A percentile compares a stretch with the other conserved stretches of the same genome.
Evolutionary conservation across 2,329 filamentous ascomycete species (phyloP).

Genomic region (Fusarium azukiicola): DNA sequence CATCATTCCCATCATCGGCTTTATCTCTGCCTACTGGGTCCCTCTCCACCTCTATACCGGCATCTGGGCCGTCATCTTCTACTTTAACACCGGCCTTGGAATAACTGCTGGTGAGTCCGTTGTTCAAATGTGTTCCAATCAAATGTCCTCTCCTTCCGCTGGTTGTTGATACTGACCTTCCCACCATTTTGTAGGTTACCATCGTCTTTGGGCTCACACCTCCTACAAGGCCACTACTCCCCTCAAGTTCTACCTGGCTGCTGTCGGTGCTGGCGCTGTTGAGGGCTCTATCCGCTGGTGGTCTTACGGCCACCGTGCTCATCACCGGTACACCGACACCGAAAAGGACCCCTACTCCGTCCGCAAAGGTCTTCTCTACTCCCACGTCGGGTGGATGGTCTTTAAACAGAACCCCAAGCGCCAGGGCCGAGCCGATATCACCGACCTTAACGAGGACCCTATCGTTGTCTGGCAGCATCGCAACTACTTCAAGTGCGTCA

Average conservation of each 20-base stretch:
- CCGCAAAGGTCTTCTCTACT: constrained; percentile 92
- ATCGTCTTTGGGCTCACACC: constrained; percentile 92
- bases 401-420: constrained; percentile 96
- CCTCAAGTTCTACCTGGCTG: constrained; percentile 89
- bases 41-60: constrained; percentile 73
- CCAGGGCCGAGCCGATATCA: constrained; percentile 93
- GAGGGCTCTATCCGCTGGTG: constrained; percentile 95
- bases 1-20: constrained; percentile 86
- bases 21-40: constrained; percentile 88
- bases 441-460: constrained; percentile 91
- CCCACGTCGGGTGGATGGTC: constrained; percentile 91
- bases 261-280: constrained; percentile 73
- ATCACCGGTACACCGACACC: constrained; percentile 96
- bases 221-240: constrained; percentile 89
- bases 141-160: not conserved
- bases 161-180: not conserved
- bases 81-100: constrained; percentile 87
- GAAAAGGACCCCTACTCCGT: constrained; percentile 96
- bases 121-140: not conserved
- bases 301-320: constrained; percentile 91
- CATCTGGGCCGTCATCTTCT: no score
- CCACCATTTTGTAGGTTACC: constrained; percentile 57
- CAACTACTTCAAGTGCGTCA: constrained; percentile 90
- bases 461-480: constrained; percentile 94
- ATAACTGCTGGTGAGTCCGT: constrained; percentile 85